Evolutionary conservation across 2,329 filamentous ascomycete species (phyloP).

Genomic region (Dothideomycetes sp.): DNA sequence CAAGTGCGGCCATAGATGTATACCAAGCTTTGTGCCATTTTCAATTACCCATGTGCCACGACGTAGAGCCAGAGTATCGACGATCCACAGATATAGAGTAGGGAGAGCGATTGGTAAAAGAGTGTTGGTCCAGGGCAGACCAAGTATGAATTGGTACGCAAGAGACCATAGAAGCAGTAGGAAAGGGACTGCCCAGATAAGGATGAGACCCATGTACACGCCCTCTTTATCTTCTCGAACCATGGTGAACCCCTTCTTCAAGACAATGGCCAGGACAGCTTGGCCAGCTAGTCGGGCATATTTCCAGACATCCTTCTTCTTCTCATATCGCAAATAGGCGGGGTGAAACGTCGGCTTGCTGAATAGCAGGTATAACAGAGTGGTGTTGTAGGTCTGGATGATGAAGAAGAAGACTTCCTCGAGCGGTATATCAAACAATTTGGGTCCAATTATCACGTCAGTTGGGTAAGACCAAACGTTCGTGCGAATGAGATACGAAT

Average conservation of each 20-base stretch:
- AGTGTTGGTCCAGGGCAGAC: slow-evolving; percentile 47
- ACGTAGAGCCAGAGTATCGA: slow-evolving; percentile 57
- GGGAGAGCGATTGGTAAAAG: slow-evolving; percentile 49
- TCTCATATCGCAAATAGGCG: slow-evolving; percentile 36
- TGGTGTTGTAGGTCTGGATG: slow-evolving; percentile 64
- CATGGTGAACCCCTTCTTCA: slow-evolving; percentile 34
- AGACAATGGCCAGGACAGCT: slow-evolving; percentile 31
- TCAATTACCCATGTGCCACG: slow-evolving; percentile 64
- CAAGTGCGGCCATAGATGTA: slow-evolving; percentile 51
- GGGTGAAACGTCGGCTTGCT: slow-evolving; percentile 53
- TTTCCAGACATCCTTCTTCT: slow-evolving; percentile 24
- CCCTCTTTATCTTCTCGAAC: slow-evolving; percentile 37
- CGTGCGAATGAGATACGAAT: slow-evolving; percentile 60
- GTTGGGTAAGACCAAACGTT: slow-evolving; percentile 62
- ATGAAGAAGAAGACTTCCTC: slow-evolving; percentile 72
- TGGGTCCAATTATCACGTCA: slow-evolving; percentile 52
- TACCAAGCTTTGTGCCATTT: slow-evolving; percentile 53
- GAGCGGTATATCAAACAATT: slow-evolving; percentile 52
- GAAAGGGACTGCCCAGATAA: slow-evolving; percentile 59
- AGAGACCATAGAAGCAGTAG: slow-evolving; percentile 52
- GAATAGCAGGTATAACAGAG: slow-evolving; percentile 54
- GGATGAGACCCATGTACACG: slow-evolving; percentile 59
- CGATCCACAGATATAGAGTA: slow-evolving; percentile 60
- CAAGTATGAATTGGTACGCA: slow-evolving; percentile 52
- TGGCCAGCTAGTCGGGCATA: slow-evolving; percentile 40